Base-by-base conservation (phyloP, 441 rosid species). In the Bruguiera hainesii region DNA sequence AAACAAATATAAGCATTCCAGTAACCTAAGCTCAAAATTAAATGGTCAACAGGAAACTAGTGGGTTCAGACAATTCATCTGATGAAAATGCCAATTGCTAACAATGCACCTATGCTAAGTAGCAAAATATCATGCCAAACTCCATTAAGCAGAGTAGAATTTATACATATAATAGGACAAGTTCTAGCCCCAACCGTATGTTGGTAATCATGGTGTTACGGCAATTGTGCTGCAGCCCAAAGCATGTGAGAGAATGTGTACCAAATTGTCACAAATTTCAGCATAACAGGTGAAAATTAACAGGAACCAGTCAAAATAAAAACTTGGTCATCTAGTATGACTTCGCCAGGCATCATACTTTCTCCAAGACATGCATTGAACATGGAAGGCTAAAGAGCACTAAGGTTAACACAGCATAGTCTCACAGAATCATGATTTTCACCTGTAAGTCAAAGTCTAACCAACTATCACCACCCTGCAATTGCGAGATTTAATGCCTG, bases 401-500 rank as follows among this genome's bases (percentile, higher is more conserved):
- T 69, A 74, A 63, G 84, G 76, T 73, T 76, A 79, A 71, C 70
- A 79, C 55, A 79, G 78, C 70, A 79, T 70, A 86, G 84, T 71
- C 88, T 82, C 76, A 81, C 86, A 80, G 81, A 84, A 85, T 80
- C 71, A 79, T 69, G 83, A 81, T 76, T 78, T 80, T 64, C 77
- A 73, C 74, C 79, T 80, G 77, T 66, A 79, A 88, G 83, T 78
- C 79, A 72, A 85, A 94, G 81, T 87, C 98, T 94, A 89, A 94
- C 98, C 98, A 83, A 89, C 98, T 79, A 87, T 84, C 76, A 80
- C 80, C 82, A 88, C 80, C 88, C 87, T 78, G 89, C 90, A 85
- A 81, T 80, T 71, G 81, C 78, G 87, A 80, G 85, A 80, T 73
- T 76, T 80, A 88, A 81, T 79, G 93, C 89, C 85, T 83, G 88